A percentile compares a stretch with the other conserved stretches of the same genome.
Conservation (phyloP, 2,329 filamentous ascomycete species). For the Harringtonia lauricola region DNA sequence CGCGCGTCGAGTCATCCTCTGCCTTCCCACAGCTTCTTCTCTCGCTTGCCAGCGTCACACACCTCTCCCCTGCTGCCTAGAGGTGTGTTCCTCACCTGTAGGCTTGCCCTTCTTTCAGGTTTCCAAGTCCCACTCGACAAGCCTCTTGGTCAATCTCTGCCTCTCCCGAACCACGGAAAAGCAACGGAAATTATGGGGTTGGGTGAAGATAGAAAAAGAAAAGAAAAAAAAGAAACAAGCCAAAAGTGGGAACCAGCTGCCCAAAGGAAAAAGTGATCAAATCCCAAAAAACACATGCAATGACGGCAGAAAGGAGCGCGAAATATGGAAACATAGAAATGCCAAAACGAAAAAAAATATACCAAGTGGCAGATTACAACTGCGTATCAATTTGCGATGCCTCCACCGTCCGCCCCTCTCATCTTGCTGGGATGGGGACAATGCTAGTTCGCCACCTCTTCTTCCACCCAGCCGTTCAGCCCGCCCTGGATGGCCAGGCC, state of each 20-base stretch:
- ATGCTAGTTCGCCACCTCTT: slow-evolving; percentile 52
- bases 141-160: too few relatives aligned
- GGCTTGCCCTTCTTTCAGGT: neutral
- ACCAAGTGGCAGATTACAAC: neutral
- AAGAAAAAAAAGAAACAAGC: slow-evolving; percentile 5
- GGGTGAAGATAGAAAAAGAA: neutral
- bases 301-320: neutral
- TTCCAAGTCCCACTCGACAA: too few relatives aligned
- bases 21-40: too few relatives aligned
- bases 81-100: too few relatives aligned
- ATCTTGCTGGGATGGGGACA: too few relatives aligned
- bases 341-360: neutral
- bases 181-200: neutral
- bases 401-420: too few relatives aligned
- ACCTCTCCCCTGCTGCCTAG: too few relatives aligned
- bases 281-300: neutral
- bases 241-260: neutral
- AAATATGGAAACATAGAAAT: neutral
- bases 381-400: slow-evolving; percentile 6
- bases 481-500: slow-evolving; percentile 51
- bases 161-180: neutral
- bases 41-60: too few relatives aligned
- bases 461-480: slow-evolving; percentile 57
- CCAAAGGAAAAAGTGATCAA: too few relatives aligned
- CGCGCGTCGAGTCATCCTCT: too few relatives aligned